Evolutionary conservation across 768 basidiomycete species (phyloP), one percentile per base, ranked within the genome.

Genomic region (Boletus rubroflammeus): DNA sequence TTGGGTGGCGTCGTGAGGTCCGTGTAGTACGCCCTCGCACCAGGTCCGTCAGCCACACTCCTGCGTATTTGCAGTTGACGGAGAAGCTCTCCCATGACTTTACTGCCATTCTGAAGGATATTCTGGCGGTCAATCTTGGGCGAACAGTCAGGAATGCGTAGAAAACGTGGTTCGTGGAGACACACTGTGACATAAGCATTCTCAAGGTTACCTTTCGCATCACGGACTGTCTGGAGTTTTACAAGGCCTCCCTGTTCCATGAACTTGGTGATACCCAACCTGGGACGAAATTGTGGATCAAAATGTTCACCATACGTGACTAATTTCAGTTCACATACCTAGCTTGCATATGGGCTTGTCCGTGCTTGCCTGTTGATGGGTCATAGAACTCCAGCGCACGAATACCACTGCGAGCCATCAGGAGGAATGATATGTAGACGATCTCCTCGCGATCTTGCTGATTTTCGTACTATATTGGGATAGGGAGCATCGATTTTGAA

Each of bases 281-380:
- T 90, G 52, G 6, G 13, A 41, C 3, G 4, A 11, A 29, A 25
- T 23, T 10, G 34, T 50, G 46, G n/a, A 43, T 47, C n/a, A 52
- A 53, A 26, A 17, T 15, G 3, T 42, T 3, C n/a, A 7, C 1
- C 0, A 14, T 1, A 9, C 0, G 8, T 21, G 14, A 11, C 7
- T 23, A 6, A 47, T 45, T 39, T 14, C 35, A 21, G 19, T 28
- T 28, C 26, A 57, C 80, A 44, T 68, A 89, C 88, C 90, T 82
- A 42, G 90, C 90, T 71, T 93, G 88, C 91, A 92, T 93, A 64
- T 92, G 90, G 15, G 90, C 90, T 65, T 93, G 90, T 17, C 91
- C 89, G 62, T 93, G 92, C 68, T 91, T 92, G 70, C 84, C 74
- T 14, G 84, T 88, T 26, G 73, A 75, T 25, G 91, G 91, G 62